Percentiles rank a stretch among this genome's conserved stretches.
phyloP scores from a whole-genome alignment of 495 filamentous ascomycete genomes.

The Penicillium samsonianum region DNA sequence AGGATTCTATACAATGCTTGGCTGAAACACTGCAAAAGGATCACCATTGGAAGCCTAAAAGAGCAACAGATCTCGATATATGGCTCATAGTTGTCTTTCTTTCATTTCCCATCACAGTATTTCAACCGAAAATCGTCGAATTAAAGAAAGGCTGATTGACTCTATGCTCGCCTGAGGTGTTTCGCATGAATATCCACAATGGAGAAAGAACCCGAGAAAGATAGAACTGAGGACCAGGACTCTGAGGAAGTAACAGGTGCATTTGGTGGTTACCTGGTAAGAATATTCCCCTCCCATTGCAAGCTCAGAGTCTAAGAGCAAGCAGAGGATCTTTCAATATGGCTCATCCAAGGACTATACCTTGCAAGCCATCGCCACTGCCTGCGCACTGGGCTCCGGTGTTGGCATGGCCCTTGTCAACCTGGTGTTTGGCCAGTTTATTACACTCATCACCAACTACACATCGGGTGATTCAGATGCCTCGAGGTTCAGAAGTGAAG shows the following conservation, averaged over 20 bases:
- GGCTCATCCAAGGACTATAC: slow-evolving; percentile 12
- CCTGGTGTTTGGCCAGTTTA: slow-evolving; percentile 14
- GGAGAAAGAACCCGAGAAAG: background rate
- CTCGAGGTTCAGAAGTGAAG: slow-evolving; percentile 3
- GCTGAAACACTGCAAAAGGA: no score
- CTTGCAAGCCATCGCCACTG: slow-evolving; percentile 3
- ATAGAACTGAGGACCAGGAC: background rate
- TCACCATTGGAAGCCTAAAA: no score
- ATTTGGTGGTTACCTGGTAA: background rate
- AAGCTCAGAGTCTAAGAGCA: background rate
- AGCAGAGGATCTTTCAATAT: slow-evolving; percentile 13
- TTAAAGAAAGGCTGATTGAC: background rate
- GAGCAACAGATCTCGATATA: background rate
- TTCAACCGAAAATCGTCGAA: background rate
- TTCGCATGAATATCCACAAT: background rate
- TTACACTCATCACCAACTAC: slow-evolving; percentile 12
- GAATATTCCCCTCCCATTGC: background rate
- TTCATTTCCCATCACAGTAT: background rate
- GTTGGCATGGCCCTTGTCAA: slow-evolving; percentile 16
- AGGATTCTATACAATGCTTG: no score
- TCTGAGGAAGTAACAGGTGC: background rate
- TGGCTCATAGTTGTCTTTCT: background rate
- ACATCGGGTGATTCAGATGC: background rate
- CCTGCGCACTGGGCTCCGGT: slow-evolving; percentile 13
- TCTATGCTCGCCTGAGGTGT: background rate